Base-by-base conservation (phyloP, 2,329 filamentous ascomycete species). In the Neocucurbitaria cava region DNA sequence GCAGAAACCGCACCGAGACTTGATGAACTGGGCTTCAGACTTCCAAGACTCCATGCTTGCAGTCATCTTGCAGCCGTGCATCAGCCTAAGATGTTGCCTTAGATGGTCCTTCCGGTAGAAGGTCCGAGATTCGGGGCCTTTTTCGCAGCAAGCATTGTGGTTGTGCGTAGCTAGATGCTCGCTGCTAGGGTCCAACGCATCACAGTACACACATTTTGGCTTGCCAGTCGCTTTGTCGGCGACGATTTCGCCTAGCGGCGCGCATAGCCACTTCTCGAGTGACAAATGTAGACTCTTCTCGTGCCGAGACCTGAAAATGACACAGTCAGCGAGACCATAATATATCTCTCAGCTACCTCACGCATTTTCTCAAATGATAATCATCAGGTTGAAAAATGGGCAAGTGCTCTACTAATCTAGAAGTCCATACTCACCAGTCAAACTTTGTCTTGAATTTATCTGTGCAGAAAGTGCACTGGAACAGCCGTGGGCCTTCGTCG, bases 1-100 rank as follows among this genome's bases (percentile, higher is more conserved):
- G 59, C 83, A 85, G 67, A 85, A 85, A 1, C 83, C 83, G 62
- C 83, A 85, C 8, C 82, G 76, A 24, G 78, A 79, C 45, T 81
- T 83, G 62, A 87, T 80, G 46, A 82, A 79, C 15, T 79, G 79
- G 3, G 81, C 82, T 45, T 81, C 80, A 24, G 82, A 82, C 65
- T 84, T 85, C 85, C 85, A 87, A 33, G 84, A 85, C 83, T 92
- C 61, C 88, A 86, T 88, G 76, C 79, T 69, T 76, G 76, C 64
- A 80, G 87, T 77, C 69, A 86, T 81, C 58, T 89, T 90, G 61
- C 81, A 82, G 56, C 80, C 79, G 64, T 87, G 85, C 78, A 87
- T 85, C 48, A 87, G 73, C 31, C 84, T 79, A 28, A 87, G 71
- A 68, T 87, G 85, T 63, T 87, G 85, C 45, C 84, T 81, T 11